A percentile compares a stretch with the other conserved stretches of the same genome.
phyloP scores from a whole-genome alignment of 208 protist species.

The Acanthamoeba rhysodes region DNA sequence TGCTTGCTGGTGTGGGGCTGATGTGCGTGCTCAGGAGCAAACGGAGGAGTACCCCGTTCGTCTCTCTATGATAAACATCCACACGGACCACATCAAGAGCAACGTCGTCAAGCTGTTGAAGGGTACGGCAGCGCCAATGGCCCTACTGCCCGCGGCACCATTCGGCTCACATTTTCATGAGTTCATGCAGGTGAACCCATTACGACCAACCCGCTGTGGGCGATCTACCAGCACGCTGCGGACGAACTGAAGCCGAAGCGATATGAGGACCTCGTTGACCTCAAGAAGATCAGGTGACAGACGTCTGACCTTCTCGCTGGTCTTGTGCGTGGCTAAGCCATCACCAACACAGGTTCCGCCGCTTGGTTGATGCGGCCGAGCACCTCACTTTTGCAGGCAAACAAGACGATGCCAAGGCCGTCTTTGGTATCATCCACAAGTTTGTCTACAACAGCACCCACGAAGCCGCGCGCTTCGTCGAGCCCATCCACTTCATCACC shows the following conservation, averaged over 20 bases:
- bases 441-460: conserved; percentile 48
- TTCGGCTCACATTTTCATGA: too few relatives aligned
- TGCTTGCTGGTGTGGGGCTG: neutral
- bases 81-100: conserved; percentile 3
- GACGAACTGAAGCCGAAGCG: neutral
- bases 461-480: neutral
- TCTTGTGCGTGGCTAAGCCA: neutral
- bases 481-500: neutral
- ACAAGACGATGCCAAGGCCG: conserved; percentile 12
- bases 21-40: neutral
- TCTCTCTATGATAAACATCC: neutral
- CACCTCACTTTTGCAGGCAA: neutral
- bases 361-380: conserved; percentile 33
- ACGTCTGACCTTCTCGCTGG: neutral
- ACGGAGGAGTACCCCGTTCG: conserved; percentile 61
- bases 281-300: conserved; percentile 33
- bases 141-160: too few relatives aligned
- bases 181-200: neutral
- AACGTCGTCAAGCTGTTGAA: neutral
- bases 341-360: neutral
- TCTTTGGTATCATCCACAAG: conserved; percentile 50
- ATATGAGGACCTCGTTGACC: neutral
- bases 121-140: neutral
- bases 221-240: conserved; percentile 22
- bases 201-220: conserved; percentile 21